Base-by-base conservation (phyloP, 768 basidiomycete species). In the Lentinula aciculospora region DNA sequence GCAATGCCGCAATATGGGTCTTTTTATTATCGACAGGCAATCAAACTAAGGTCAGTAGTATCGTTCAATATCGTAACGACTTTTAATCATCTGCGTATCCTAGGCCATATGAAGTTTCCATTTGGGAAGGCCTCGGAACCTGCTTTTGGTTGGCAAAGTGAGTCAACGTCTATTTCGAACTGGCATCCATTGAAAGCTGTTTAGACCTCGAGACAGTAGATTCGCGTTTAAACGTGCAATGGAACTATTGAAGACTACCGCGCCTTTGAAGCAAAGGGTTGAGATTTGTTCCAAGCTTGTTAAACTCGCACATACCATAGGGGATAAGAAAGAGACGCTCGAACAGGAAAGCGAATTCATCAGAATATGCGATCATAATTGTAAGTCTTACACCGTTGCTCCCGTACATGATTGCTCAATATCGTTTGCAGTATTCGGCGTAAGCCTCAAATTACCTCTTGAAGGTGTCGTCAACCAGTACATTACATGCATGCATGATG, bases 1-100 rank as follows among this genome's bases (percentile, higher is more conserved):
- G 83, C 82, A 65, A 90, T 92, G 87, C 84, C 84, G 28, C 80
- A 83, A 62, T 92, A 90, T 70, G 83, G 89, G 8, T 73, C 92
- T 29, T 81, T 87, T 66, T 92, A 92, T 31, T 50, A 48, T 25
- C 59, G 57, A 44, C 44, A 53, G 32, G 59, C 59, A 23, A 17
- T 55, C 4, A 36, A 39, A 32, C 39, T 60, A 4, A 56, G 55
- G 59, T 59, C 15, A n/a, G 46, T 36, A 7, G 29, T 25, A 54
- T n/a, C 10, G 28, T 44, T 25, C 3, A 19, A 3, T 21, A 17
- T 51, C n/a, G 19, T 23, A 42, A 27, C 40, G 3, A 34, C 12
- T 3, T n/a, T n/a, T 21, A 47, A 19, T 47, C 12, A 19, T 32
- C n/a, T 12, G 21, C 5, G n/a, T 48, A 10, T 19, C 19, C 19